Evolutionary conservation across 139 green algal genomes (phyloP).

Genomic region (Micractinium conductrix): DNA sequence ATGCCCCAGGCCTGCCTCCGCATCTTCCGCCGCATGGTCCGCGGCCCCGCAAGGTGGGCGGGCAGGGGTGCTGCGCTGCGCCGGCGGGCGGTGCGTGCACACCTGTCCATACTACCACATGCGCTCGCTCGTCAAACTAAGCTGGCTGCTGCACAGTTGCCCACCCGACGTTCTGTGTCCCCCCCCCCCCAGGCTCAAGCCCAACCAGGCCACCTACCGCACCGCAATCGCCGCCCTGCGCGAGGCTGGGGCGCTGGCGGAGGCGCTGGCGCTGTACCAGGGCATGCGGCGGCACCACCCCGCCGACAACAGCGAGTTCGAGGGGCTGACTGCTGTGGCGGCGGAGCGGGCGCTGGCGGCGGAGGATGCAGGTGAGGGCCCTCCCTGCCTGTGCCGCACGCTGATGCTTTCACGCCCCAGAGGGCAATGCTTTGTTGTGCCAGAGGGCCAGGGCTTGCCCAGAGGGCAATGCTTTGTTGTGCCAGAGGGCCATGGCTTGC

Average conservation of each 20-base stretch:
- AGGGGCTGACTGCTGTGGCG: conserved; percentile 46
- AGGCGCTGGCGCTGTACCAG: conserved; percentile 53
- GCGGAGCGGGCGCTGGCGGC: conserved; percentile 45
- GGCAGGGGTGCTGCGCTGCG: no score
- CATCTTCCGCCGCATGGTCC: conserved; percentile 58
- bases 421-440: no score
- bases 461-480: no score
- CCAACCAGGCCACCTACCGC: conserved; percentile 49
- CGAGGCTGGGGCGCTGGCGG: conserved; percentile 26
- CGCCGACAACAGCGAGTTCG: conserved; percentile 51
- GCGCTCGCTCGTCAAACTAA: neutral
- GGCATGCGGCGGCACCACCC: conserved; percentile 25
- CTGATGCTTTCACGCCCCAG: no score
- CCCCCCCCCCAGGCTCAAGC: conserved; percentile 8
- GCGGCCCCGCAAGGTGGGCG: conserved; percentile 35
- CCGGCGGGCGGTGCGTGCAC: no score
- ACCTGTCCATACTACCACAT: neutral
- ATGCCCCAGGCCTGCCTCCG: conserved; percentile 48
- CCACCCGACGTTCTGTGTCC: no score
- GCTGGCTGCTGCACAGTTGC: neutral
- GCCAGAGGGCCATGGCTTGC: no score
- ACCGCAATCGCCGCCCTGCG: conserved; percentile 36
- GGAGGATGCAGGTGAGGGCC: no score
- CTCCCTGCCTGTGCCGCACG: no score
- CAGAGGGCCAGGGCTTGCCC: no score